Percentiles rank a stretch among this genome's conserved stretches.
Evolutionary conservation across 2,329 filamentous ascomycete genomes (phyloP).

Genomic region (Penicillium brasilianum): DNA sequence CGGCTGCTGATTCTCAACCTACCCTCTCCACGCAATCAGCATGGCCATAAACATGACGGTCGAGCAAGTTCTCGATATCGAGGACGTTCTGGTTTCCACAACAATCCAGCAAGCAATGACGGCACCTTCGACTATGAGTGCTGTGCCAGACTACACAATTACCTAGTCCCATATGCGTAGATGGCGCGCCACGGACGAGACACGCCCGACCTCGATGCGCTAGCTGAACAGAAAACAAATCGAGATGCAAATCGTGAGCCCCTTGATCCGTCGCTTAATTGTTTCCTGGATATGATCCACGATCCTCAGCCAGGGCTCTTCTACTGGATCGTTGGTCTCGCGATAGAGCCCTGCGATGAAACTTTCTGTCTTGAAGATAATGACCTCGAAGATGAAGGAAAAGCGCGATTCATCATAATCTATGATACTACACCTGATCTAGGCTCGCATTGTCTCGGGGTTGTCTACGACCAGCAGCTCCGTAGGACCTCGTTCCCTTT

Average conservation of each 20-base stretch:
- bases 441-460: slow-evolving; percentile 25
- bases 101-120: slow-evolving; percentile 15
- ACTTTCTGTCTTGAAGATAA: slow-evolving; percentile 11
- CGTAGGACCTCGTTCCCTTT: slow-evolving; percentile 22
- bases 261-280: slow-evolving; percentile 19
- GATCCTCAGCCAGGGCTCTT: slow-evolving; percentile 18
- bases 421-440: slow-evolving; percentile 20
- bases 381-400: slow-evolving; percentile 11
- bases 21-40: not conserved
- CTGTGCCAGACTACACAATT: slow-evolving; percentile 31
- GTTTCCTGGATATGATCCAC: slow-evolving; percentile 22
- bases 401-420: slow-evolving; percentile 20
- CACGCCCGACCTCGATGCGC: slow-evolving; percentile 11
- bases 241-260: slow-evolving; percentile 13
- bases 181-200: slow-evolving; percentile 23
- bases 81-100: slow-evolving; percentile 13
- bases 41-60: not conserved
- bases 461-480: slow-evolving; percentile 35
- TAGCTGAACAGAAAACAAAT: slow-evolving; percentile 8
- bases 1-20: too few relatives aligned
- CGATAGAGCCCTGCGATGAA: slow-evolving; percentile 11
- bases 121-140: slow-evolving; percentile 22
- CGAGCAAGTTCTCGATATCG: not conserved
- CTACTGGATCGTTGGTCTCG: slow-evolving; percentile 23
- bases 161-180: slow-evolving; percentile 28